Evolutionary conservation across 345 rosid species (phyloP), one percentile per base, ranked within the genome.

Genomic region (Euphorbia peplus): DNA sequence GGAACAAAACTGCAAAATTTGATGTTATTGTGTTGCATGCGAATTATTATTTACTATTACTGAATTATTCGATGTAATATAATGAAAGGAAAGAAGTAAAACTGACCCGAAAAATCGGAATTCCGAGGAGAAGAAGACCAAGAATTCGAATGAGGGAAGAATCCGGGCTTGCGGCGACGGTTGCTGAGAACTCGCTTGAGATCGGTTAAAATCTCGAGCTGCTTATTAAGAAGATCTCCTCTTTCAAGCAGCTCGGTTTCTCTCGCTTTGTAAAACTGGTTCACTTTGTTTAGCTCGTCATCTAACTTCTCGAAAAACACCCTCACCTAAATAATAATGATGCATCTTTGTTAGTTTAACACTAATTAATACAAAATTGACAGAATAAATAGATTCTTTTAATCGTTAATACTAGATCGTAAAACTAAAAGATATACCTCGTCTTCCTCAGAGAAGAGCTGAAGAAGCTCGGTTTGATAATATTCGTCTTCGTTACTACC

Each of bases 381-480:
- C n/a, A n/a, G n/a, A n/a, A n/a, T n/a, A n/a, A n/a, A n/a, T n/a
- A n/a, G n/a, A n/a, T n/a, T n/a, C n/a, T n/a, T n/a, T n/a, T n/a
- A n/a, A n/a, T n/a, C n/a, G n/a, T n/a, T n/a, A n/a, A n/a, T n/a
- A n/a, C n/a, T n/a, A n/a, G n/a, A n/a, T n/a, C n/a, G n/a, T n/a
- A n/a, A n/a, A n/a, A n/a, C n/a, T n/a, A n/a, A 10, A 11, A 7
- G 24, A 18, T 1, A 22, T 81, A 93, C 99, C 95, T 90, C 98
- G 67, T 95, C 97, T 83, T 92, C 99, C 76, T 88, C 98, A 0
- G 97, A 87, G 70, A 95, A 95, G 63, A 92, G 68, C 71, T 95
- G 97, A 53, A 82, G 81, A 53, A 91, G 98, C 65, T 95, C 98
- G 52, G 92, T 93, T 79, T 89, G 85, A 32, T 89, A 88, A 16